Evolutionary conservation across 1,284 basidiomycete genomes (phyloP).

Genomic region (Malassezia sp.): DNA sequence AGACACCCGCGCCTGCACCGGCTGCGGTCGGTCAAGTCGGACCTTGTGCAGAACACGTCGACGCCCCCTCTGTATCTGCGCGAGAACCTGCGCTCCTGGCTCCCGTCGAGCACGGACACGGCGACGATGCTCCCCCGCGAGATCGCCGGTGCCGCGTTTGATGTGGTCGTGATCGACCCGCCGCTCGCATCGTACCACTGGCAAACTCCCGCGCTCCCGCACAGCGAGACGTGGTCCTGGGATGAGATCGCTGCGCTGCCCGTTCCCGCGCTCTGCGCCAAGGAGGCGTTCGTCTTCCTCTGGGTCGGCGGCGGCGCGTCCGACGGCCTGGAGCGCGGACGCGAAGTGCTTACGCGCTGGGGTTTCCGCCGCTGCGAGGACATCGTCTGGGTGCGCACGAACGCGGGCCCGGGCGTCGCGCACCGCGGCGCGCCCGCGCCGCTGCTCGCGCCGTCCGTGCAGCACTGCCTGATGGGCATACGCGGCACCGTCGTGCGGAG

Average conservation of each 20-base stretch:
- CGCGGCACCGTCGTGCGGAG: conserved; percentile 86
- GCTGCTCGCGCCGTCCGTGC: conserved; percentile 23
- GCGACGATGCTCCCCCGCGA: conserved; percentile 23
- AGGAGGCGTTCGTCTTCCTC: conserved; percentile 72
- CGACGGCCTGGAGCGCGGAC: conserved; percentile 79
- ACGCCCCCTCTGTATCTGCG: conserved; percentile 33
- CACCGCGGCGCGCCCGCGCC: conserved; percentile 16
- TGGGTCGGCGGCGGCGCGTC: conserved; percentile 89
- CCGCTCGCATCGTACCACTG: conserved; percentile 53
- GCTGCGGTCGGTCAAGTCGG: conserved; percentile 31
- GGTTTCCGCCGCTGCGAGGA: conserved; percentile 92
- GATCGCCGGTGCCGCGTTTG: conserved; percentile 61
- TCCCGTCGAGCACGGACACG: conserved; percentile 6
- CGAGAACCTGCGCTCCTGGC: conserved; percentile 25
- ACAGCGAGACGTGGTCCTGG: conserved; percentile 57
- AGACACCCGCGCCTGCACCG: conserved; percentile 35
- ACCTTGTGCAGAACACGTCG: conserved; percentile 22
- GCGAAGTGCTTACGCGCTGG: conserved; percentile 84
- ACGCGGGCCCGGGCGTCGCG: conserved; percentile 42
- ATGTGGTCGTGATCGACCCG: conserved; percentile 83
- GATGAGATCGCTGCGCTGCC: conserved; percentile 68
- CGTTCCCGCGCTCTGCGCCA: conserved; percentile 70
- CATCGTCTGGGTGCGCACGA: conserved; percentile 92
- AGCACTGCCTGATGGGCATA: conserved; percentile 98
- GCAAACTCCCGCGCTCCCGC: conserved; percentile 14